Conservation (phyloP, 2,329 filamentous ascomycete species). For the Hymenoscyphus occultus region DNA sequence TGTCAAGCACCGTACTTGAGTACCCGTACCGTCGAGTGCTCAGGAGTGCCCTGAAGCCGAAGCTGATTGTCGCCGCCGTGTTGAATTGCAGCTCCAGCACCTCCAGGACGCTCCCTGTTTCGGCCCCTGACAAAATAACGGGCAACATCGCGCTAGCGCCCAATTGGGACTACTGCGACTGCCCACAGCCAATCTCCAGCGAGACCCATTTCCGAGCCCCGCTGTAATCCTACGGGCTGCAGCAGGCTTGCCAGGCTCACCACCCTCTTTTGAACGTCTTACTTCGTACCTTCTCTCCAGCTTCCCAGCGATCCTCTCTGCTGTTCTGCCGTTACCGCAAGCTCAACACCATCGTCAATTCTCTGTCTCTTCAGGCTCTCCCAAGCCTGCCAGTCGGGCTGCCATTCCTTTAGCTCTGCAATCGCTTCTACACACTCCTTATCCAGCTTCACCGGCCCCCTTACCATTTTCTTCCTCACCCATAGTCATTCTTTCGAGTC, state of each 20-base stretch:
- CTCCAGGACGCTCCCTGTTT: neutral
- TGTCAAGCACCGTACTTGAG: too few relatives aligned
- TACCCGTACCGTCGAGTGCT: too few relatives aligned
- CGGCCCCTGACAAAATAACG: neutral
- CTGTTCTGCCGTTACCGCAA: neutral
- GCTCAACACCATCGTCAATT: neutral
- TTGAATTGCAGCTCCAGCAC: neutral
- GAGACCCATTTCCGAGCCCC: neutral
- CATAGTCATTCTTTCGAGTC: slow-evolving; percentile 37
- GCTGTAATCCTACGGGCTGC: neutral
- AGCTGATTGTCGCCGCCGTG: neutral
- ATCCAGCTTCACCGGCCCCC: neutral
- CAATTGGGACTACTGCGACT: neutral
- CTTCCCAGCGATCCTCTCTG: neutral
- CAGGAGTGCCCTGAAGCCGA: too few relatives aligned
- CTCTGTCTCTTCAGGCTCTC: neutral
- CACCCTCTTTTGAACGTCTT: slow-evolving; percentile 1
- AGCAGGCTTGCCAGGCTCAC: too few relatives aligned
- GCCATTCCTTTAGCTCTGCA: slow-evolving; percentile 50
- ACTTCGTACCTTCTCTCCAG: neutral
- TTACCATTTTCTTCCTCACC: slow-evolving; percentile 27
- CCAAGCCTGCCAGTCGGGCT: slow-evolving; percentile 45
- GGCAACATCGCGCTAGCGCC: neutral
- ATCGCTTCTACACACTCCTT: slow-evolving; percentile 39
- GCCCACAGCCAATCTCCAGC: neutral